Conservation (phyloP, 179 eudicot species). For the Silene vulgaris region DNA sequence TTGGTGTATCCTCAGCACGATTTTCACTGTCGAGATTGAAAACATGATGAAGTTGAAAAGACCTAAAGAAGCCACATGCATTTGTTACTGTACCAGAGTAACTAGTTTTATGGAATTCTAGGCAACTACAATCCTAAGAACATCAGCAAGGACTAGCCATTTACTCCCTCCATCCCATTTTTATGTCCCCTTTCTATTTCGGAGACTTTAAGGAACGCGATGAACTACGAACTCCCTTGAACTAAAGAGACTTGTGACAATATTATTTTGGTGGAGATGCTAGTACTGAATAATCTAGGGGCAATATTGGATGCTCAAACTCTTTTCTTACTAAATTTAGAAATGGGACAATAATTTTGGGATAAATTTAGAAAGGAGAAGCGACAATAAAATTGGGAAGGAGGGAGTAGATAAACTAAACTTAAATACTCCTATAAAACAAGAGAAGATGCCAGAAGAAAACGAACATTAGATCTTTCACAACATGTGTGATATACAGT, state of each 20-base stretch:
- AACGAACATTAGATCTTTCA: not conserved
- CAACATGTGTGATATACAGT: not conserved
- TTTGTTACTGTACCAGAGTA: constrained; percentile 12
- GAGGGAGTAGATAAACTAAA: not conserved
- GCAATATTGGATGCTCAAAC: too few relatives aligned
- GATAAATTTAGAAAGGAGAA: too few relatives aligned
- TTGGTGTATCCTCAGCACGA: constrained; percentile 82
- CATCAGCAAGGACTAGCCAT: not conserved
- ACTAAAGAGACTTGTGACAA: too few relatives aligned
- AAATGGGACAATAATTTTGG: too few relatives aligned
- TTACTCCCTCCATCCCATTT: not conserved
- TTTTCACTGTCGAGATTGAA: constrained; percentile 91
- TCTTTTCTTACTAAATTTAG: too few relatives aligned
- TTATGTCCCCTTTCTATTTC: too few relatives aligned
- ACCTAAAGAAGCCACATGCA: constrained; percentile 36
- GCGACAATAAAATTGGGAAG: too few relatives aligned
- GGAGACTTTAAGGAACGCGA: too few relatives aligned
- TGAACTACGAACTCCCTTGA: too few relatives aligned
- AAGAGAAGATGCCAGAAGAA: not conserved
- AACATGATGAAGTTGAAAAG: constrained; percentile 87
- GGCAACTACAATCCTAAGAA: not conserved
- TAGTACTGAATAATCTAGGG: too few relatives aligned
- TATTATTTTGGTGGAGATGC: too few relatives aligned
- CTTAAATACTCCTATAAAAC: not conserved
- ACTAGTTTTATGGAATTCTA: not conserved